Base-by-base conservation (phyloP, 805 yeast genomes). In the Ogataea methanolica region DNA sequence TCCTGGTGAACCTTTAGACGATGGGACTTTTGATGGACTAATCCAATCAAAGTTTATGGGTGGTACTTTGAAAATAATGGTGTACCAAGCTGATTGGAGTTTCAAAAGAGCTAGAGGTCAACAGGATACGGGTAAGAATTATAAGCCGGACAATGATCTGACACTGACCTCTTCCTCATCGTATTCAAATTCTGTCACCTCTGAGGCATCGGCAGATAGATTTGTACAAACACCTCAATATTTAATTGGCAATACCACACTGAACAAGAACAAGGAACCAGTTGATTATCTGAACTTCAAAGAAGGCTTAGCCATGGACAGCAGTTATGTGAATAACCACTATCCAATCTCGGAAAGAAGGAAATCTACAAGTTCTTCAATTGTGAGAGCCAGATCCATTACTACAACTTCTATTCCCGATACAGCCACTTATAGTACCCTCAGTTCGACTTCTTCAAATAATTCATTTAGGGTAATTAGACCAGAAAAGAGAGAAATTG, bases 221-320 rank as follows among this genome's bases (percentile, higher is more conserved):
- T 55, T 88, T 83, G 19, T 48, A 9, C 75, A 79, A 14, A 85
- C 92, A 0, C 94, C 94, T 1, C 83, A 83, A 52, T 79, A 85
- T 55, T 64, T 83, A 46, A 69, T 83, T 33, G 80, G 76, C 45
- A 66, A 66, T 8, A 35, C 42, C 3, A 54, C 64, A 4, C 37
- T 42, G 3, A 43, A 41, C 12, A 58, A 55, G n/a, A 38, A 36
- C 11, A 62, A 68, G 29, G 78, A 72, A 19, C 52, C 62, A 2
- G 51, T 65, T 38, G 88, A 82, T 61, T 82, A 82, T 55, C 57
- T 79, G 63, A 82, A 75, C 55, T 79, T 80, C 61, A 82, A 82
- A 55, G 80, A 76, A n/a, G 46, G 36, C 33, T 22, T 36, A 12
- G 34, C 41, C 12, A 21, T 43, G 7, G 36, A 19, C 7, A 31